Base-by-base conservation (phyloP, 768 basidiomycete genomes). In the Lentinula guzmanii region DNA sequence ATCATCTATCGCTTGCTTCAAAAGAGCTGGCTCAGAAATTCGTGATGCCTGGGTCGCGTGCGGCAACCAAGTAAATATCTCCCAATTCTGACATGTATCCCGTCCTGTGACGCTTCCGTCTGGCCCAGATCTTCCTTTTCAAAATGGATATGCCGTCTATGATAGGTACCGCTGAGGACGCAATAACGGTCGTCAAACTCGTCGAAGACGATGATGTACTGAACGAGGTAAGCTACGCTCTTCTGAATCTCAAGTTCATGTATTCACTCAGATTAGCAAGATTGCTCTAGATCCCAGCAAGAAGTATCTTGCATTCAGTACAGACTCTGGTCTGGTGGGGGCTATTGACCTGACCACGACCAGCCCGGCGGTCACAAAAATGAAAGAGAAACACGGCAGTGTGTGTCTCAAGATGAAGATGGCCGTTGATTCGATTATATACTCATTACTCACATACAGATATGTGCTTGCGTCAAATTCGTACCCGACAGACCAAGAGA, bases 401-500 rank as follows among this genome's bases (percentile, higher is more conserved):
- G 91, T 93, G 65, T 42, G 83, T 73, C 8, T 34, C 52, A n/a
- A 18, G 54, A 39, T 61, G 53, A n/a, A 18, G 54, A 39, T 61
- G 7, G 5, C 45, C n/a, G 16, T 39, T 18, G 43, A 8, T 41
- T 58, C 52, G 61, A 56, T 56, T 59, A 15, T 55, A 45, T 52
- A 39, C 9, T 43, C 33, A 48, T 28, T 24, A 6, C 42, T 21
- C 21, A 55, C 48, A n/a, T 62, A 39, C 66, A 93, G 91, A 82
- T 93, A 11, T 90, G 88, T 52, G 85, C 83, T 10, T 79, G 81
- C 16, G 84, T 89, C 42, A 82, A 76, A 62, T 93, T 91, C 69
- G 83, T 93, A 62, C 86, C 89, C 6, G 81, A 81, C 68, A 78
- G 90, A 24, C 84, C 89, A 3, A 79, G 76, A 46, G 92, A 93